phyloP scores from a whole-genome alignment of 495 filamentous ascomycete species.

The Pyrenopolyporus hunteri region DNA sequence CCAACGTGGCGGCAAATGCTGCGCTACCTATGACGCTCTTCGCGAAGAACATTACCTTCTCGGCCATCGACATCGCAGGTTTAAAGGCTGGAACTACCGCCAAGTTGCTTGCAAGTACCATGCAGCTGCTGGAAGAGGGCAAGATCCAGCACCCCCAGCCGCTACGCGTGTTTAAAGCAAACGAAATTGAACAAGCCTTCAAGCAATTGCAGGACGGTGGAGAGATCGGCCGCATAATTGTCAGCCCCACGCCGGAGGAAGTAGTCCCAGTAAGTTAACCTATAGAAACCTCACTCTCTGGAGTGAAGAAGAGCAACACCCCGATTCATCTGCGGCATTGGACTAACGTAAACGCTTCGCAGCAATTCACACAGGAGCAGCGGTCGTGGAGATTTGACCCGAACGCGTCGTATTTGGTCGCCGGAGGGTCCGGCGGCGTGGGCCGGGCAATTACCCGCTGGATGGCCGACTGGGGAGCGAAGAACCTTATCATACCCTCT shows the following conservation, averaged over 20 bases:
- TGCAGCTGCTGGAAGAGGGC: constrained; percentile 1
- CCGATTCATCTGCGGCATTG: background rate
- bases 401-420: constrained; percentile 6
- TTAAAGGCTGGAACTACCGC: background rate
- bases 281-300: background rate
- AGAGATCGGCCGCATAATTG: constrained; percentile 1
- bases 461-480: constrained; percentile 31
- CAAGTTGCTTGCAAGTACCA: background rate
- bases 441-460: constrained; percentile 29
- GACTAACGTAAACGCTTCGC: background rate
- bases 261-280: constrained; percentile 3
- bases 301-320: background rate
- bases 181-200: background rate
- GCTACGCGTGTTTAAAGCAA: background rate
- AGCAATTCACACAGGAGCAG: constrained; percentile 9
- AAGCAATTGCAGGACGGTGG: constrained; percentile 1
- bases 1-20: background rate
- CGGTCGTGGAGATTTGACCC: constrained; percentile 5
- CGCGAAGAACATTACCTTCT: constrained; percentile 4
- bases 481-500: constrained; percentile 31
- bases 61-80: background rate
- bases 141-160: constrained; percentile 6
- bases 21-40: constrained; percentile 8
- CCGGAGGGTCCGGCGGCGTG: constrained; percentile 26
- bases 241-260: background rate